Evolutionary conservation across 768 basidiomycete species (phyloP).

Genomic region (Auriculariales sp.): DNA sequence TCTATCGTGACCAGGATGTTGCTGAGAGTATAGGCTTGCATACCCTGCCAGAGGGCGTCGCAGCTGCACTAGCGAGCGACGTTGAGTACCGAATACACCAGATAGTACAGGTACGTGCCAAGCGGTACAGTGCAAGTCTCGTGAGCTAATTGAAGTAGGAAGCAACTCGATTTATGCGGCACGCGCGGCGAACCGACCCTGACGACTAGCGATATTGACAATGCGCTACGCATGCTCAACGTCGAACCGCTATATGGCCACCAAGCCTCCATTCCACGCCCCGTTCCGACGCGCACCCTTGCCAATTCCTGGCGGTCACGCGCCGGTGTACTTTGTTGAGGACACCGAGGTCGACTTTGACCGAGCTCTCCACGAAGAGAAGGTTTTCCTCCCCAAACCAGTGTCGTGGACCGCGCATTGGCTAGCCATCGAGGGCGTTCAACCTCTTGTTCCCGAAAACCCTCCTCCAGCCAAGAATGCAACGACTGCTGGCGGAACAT

Average conservation of each 20-base stretch:
- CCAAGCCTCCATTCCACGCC: constrained; percentile 45
- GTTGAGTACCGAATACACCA: constrained; percentile 95
- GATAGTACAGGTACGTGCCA: constrained; percentile 78
- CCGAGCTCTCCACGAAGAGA: constrained; percentile 73
- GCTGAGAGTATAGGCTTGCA: constrained; percentile 77
- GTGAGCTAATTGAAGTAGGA: constrained; percentile 38
- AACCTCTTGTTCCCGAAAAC: constrained; percentile 92
- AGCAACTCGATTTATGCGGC: constrained; percentile 93
- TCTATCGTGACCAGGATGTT: constrained; percentile 46
- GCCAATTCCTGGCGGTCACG: constrained; percentile 33
- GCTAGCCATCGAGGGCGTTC: constrained; percentile 96
- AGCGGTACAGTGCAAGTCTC: too few species aligned
- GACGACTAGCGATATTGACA: constrained; percentile 81
- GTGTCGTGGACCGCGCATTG: constrained; percentile 90
- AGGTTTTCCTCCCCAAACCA: constrained; percentile 65
- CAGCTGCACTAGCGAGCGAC: constrained; percentile 80
- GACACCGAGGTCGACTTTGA: constrained; percentile 98
- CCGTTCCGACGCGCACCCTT: constrained; percentile 41
- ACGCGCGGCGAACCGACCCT: constrained; percentile 83
- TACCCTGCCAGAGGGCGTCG: constrained; percentile 61
- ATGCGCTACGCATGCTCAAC: constrained; percentile 85
- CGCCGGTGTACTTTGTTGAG: constrained; percentile 77
- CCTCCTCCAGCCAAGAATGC: constrained; percentile 32
- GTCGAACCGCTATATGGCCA: constrained; percentile 93
- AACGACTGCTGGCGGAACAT: neutral